These are phyloP conservation scores for Elsinoe necatrix DNA, from an alignment of 2,329 filamentous ascomycete genomes.

Conservation along the genomic window DNA sequence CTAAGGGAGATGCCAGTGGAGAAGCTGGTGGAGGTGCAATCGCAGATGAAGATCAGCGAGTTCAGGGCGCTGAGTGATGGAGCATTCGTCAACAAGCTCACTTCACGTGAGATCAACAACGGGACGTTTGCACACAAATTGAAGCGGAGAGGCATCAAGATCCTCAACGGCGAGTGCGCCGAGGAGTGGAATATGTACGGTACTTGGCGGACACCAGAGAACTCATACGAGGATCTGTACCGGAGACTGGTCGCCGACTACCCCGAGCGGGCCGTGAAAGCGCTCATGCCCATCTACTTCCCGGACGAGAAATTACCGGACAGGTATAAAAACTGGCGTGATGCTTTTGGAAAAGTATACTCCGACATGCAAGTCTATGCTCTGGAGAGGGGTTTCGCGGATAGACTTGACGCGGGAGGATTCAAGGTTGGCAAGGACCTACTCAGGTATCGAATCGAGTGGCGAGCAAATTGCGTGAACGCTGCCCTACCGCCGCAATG, in stretches of 20 bases:
- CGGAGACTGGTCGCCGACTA: slow-evolving; percentile 47
- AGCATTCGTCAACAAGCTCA: slow-evolving; percentile 37
- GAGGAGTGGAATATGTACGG: slow-evolving; percentile 48
- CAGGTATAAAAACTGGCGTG: slow-evolving; percentile 38
- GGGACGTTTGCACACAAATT: slow-evolving; percentile 42
- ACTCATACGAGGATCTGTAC: slow-evolving; percentile 36
- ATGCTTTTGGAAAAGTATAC: slow-evolving; percentile 48
- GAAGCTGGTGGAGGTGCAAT: slow-evolving; percentile 36
- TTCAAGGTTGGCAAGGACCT: slow-evolving; percentile 37
- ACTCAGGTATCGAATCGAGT: slow-evolving; percentile 48
- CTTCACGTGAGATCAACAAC: slow-evolving; percentile 41
- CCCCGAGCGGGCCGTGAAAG: slow-evolving; percentile 35
- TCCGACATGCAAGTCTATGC: slow-evolving; percentile 49
- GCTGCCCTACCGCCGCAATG: slow-evolving; percentile 37
- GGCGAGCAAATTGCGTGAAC: slow-evolving; percentile 42
- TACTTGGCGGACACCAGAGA: slow-evolving; percentile 41
- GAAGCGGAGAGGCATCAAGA: slow-evolving; percentile 37
- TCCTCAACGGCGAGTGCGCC: slow-evolving; percentile 48
- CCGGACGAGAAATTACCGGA: slow-evolving; percentile 29
- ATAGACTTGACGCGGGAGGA: slow-evolving; percentile 36
- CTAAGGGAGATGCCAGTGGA: slow-evolving; percentile 36
- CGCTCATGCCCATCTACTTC: slow-evolving; percentile 30
- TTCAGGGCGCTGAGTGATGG: slow-evolving; percentile 47
- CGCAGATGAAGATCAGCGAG: slow-evolving; percentile 41
- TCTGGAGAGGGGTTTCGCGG: slow-evolving; percentile 44